Conservation (phyloP, 2,329 filamentous ascomycete species). For the Alternaria burnsii region DNA sequence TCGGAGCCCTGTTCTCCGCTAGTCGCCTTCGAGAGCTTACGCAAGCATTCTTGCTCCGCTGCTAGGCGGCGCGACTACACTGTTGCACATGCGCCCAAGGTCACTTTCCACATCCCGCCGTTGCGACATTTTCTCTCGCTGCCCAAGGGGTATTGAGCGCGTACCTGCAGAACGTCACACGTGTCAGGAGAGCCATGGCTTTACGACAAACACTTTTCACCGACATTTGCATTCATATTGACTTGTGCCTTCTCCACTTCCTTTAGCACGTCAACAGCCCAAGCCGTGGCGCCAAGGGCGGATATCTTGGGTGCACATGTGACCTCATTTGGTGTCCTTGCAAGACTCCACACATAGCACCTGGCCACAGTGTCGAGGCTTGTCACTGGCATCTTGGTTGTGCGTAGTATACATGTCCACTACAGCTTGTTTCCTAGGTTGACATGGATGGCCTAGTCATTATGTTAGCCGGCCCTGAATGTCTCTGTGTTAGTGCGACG, state of each 20-base stretch:
- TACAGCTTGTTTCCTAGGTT: conserved; percentile 57
- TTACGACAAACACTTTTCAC: background rate
- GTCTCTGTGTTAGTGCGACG: background rate
- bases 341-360: background rate
- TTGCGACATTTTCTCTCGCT: conserved; percentile 7
- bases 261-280: conserved; percentile 20
- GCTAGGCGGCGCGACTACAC: background rate
- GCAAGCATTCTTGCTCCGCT: conserved; percentile 3
- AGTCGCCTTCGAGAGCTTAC: background rate
- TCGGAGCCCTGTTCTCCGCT: conserved; percentile 3
- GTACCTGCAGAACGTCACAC: conserved; percentile 4
- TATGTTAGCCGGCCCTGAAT: conserved; percentile 24
- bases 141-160: conserved; percentile 8
- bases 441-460: conserved; percentile 54
- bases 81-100: background rate
- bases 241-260: conserved; percentile 1
- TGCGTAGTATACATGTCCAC: background rate
- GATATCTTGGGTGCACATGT: conserved; percentile 31
- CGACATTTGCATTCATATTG: conserved; percentile 11
- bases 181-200: background rate
- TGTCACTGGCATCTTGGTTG: background rate
- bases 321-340: conserved; percentile 7
- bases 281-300: conserved; percentile 48
- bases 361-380: background rate
- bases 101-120: conserved; percentile 2